Percentiles rank a stretch among this genome's conserved stretches.
These are phyloP conservation scores for Ilex asprella DNA, from an alignment of 257 asterid species.

Conservation along the genomic window DNA sequence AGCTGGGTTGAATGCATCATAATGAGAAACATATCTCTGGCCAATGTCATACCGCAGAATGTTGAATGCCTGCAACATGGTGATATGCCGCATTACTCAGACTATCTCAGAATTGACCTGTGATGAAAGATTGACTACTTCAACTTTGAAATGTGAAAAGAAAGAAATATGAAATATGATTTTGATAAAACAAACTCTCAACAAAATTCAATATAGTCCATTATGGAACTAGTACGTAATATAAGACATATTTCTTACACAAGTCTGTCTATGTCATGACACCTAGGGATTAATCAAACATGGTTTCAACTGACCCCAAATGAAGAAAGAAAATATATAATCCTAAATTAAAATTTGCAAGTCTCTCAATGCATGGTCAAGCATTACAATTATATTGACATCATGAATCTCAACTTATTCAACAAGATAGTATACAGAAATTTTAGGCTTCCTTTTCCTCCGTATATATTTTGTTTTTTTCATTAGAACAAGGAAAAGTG, in stretches of 20 bases:
- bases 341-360: no score
- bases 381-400: no score
- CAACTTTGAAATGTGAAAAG: not conserved
- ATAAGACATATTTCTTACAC: not conserved
- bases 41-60: conserved; percentile 84
- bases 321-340: no score
- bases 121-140: conserved; percentile 4
- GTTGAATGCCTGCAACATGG: conserved; percentile 72
- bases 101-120: conserved; percentile 30
- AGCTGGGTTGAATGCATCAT: conserved; percentile 85
- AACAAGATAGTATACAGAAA: not conserved
- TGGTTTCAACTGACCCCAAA: no score
- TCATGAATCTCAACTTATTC: no score
- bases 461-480: not conserved
- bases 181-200: no score
- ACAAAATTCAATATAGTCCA: not conserved
- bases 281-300: no score
- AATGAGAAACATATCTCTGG: conserved; percentile 83
- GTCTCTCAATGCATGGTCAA: no score
- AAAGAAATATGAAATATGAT: no score
- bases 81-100: conserved; percentile 16
- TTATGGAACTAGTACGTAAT: not conserved
- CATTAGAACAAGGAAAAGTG: not conserved
- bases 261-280: no score
- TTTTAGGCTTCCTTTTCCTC: not conserved